Base-by-base conservation (phyloP, 805 yeast genomes). In the Candida lessepsii region DNA sequence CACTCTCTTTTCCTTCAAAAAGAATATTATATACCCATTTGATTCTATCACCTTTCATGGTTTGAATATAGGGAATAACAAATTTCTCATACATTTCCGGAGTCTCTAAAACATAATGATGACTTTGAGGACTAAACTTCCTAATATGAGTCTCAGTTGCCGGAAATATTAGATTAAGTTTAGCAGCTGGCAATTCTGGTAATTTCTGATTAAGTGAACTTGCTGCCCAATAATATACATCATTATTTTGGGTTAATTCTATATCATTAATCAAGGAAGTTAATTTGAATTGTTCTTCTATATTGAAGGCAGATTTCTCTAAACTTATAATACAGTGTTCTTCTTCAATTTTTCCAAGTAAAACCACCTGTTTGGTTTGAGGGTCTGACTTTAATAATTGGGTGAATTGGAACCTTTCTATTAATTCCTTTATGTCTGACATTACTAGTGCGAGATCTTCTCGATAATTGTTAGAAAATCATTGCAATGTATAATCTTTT, bases 21-120 rank as follows among this genome's bases (percentile, higher is more conserved):
- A 93, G 64, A 39, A 91, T 91, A 52, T 89, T 90, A 45, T 78
- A 70, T 2, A 93, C 97, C 99, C 99, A 91, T 54, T 85, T 77
- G 34, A 91, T 68, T 36, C 96, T 65, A 36, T 79, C 84, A 2
- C 93, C 93, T 34, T 75, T 73, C 84, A 82, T 84, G 2, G 83
- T 73, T 10, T 76, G 74, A 32, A 91, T 83, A 57, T 83, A 91
- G 0, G 96, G 96, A 32, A 69, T 63, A 3, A 86, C 95, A 13
- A 71, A 63, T 5, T 58, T 45, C 3, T 57, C 38, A 65, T 91
- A 93, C 61, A 78, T 66, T 39, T 80, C 81, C 1, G 96, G 95
- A 2, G 97, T 87, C 57, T 93, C 99, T 11, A 61, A 57, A 3
- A 93, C 71, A 54, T 84, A 61, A 48, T 81, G 88, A 23, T 58